Evolutionary conservation across 352 stramenopile genomes (phyloP), one percentile per base, ranked within the genome.

Genomic region (Pythium oligandrum): DNA sequence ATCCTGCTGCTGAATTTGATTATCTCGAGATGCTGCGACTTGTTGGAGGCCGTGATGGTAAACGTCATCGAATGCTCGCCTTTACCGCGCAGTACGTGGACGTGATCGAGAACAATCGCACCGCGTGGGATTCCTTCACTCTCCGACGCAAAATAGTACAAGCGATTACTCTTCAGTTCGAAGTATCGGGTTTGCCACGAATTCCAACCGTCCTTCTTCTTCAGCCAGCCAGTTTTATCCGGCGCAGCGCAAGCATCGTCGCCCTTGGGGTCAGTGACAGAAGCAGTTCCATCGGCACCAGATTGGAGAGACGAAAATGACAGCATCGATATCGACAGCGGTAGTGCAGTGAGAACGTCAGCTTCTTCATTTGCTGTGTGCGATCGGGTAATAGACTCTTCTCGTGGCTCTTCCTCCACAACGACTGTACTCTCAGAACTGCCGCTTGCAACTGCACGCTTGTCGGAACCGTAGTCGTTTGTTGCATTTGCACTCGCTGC

Each of bases 91-190:
- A 88, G 59, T 0, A 88, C 77, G 9, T 88, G 78, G 4, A 76
- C 78, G 44, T 90, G 73, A 45, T 90, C 78, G 32, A 92, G 42
- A 1, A 90, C 53, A 17, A 90, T 84, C n/a, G 78, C 82, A 10
- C 78, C 82, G 34, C 73, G 69, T 12, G 82, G 78, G 17, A 93
- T 72, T 33, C 82, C 82, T 54, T 89, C 82, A 12, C 64, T 84
- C 51, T 90, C 79, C 54, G 60, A 83, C 32, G 71, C 68, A 48
- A 90, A 92, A 60, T 90, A 93, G 58, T 87, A 93, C 26, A 93
- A 46, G 0, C 79, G 78, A 44, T 88, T 89, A 33, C 82, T 79
- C 47, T 90, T 89, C 34, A 90, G 71, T 56, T 93, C 82, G 49
- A 90, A 93, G 62, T 86, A 93, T 12, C 82, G 75, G 43, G 71